Conservation (phyloP, 169 alveolate species). For the Cyclospora cayetanensis region DNA sequence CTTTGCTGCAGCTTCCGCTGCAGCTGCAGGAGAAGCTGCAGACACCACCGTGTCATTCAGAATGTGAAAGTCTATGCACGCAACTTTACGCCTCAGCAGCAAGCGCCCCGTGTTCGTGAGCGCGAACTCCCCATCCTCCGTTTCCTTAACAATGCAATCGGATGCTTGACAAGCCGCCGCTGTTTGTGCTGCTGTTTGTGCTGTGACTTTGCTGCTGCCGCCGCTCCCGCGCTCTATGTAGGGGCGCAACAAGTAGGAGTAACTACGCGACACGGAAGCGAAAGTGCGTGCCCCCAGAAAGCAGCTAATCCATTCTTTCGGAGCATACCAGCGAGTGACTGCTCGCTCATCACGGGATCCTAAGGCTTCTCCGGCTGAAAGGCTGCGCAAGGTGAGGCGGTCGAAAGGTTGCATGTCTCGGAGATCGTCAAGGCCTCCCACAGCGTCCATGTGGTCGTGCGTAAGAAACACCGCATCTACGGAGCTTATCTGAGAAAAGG, state of each 20-base stretch:
- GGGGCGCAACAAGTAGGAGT: neutral
- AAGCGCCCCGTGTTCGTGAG: neutral
- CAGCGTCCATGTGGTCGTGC: slow-evolving; percentile 78
- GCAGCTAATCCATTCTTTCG: neutral
- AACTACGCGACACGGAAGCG: neutral
- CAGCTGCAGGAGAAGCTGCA: neutral
- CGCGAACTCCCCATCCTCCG: neutral
- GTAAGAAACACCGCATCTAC: slow-evolving; percentile 76
- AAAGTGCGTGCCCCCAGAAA: slow-evolving; percentile 22
- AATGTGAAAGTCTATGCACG: slow-evolving; percentile 38
- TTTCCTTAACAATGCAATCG: neutral
- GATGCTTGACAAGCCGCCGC: neutral
- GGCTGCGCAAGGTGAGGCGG: neutral
- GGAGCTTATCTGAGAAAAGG: neutral
- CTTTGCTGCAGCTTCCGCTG: neutral
- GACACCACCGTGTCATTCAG: neutral
- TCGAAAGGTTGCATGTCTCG: slow-evolving; percentile 52
- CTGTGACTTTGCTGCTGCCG: neutral
- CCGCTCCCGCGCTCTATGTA: neutral
- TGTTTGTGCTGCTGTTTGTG: neutral
- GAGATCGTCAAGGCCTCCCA: slow-evolving; percentile 77
- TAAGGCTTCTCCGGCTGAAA: neutral
- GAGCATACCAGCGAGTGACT: neutral
- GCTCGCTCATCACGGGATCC: neutral
- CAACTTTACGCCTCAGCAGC: slow-evolving; percentile 29